These are phyloP conservation scores for Pyrus communis DNA, from an alignment of 306 rosid species.

Conservation along the genomic window DNA sequence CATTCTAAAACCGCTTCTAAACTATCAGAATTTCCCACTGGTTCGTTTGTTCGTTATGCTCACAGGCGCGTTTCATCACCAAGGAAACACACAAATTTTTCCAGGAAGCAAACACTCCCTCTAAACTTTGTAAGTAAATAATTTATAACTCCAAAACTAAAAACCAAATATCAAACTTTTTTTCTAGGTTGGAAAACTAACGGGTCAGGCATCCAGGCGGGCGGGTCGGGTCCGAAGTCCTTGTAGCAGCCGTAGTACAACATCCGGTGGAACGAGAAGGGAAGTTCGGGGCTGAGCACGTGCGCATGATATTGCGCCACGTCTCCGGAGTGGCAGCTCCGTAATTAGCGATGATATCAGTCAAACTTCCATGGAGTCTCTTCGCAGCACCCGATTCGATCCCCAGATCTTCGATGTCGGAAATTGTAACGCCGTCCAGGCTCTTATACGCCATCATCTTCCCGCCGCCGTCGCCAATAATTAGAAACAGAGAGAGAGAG, in stretches of 20 bases:
- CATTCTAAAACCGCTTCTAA: too few species aligned
- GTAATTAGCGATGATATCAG: slow-evolving; percentile 29
- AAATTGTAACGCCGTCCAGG: slow-evolving; percentile 39
- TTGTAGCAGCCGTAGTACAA: slow-evolving; percentile 60
- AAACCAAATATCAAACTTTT: background rate
- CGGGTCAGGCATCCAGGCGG: slow-evolving; percentile 87
- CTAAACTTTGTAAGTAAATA: background rate
- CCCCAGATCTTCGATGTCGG: slow-evolving; percentile 62
- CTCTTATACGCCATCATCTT: slow-evolving; percentile 41
- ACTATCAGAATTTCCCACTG: too few species aligned
- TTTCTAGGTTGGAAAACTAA: slow-evolving; percentile 9
- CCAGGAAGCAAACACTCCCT: background rate
- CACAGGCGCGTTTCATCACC: too few species aligned
- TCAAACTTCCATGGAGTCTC: slow-evolving; percentile 39
- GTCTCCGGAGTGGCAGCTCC: slow-evolving; percentile 54
- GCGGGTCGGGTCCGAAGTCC: slow-evolving; percentile 75
- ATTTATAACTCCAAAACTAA: background rate
- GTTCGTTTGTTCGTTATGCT: too few species aligned
- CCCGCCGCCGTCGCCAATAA: background rate
- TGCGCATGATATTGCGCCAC: slow-evolving; percentile 54
- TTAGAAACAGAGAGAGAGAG: background rate
- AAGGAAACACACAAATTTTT: too few species aligned
- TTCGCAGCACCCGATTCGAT: slow-evolving; percentile 30
- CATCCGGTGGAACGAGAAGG: slow-evolving; percentile 86
- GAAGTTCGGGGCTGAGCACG: slow-evolving; percentile 60